Evolutionary conservation across 1,139 yeast genomes (phyloP).

Genomic region (Geotrichum europaeum): DNA sequence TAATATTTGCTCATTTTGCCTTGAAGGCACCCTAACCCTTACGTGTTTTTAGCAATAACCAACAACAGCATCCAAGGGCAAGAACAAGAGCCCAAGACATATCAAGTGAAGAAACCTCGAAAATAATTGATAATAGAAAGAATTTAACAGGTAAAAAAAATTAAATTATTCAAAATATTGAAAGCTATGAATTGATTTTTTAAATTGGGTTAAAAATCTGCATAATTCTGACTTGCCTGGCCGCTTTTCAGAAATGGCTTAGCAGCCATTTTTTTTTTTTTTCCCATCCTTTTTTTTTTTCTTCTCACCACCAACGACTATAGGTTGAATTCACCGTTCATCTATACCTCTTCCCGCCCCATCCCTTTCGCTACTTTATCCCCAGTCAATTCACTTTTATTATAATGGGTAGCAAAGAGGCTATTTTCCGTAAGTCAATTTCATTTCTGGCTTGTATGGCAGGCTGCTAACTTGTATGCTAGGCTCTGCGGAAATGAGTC

Average conservation of each 20-base stretch:
- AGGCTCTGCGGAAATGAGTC: conserved; percentile 90
- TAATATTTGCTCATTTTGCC: neutral
- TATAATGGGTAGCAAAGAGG: conserved; percentile 19
- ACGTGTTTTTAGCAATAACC: neutral
- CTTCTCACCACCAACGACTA: neutral
- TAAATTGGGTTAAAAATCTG: neutral
- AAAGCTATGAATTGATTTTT: neutral
- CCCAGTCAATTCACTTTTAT: neutral
- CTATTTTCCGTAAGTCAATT: conserved; percentile 23
- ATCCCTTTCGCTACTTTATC: neutral
- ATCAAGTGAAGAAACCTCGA: neutral
- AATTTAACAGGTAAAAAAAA: neutral
- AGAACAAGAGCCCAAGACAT: neutral
- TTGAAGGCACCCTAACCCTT: neutral
- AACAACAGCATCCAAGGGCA: neutral
- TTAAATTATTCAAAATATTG: neutral
- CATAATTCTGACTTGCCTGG: neutral
- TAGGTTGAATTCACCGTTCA: neutral
- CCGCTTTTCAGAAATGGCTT: neutral
- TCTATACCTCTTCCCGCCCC: neutral
- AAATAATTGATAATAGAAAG: too few relatives aligned
- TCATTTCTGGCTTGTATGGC: neutral
- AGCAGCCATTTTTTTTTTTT: neutral
- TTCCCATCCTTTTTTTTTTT: neutral
- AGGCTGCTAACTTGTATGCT: conserved; percentile 1